Percentiles rank a stretch among this genome's conserved stretches.
phyloP scores from a whole-genome alignment of 2,329 filamentous ascomycete species.

The Thielaviopsis punctulata region DNA sequence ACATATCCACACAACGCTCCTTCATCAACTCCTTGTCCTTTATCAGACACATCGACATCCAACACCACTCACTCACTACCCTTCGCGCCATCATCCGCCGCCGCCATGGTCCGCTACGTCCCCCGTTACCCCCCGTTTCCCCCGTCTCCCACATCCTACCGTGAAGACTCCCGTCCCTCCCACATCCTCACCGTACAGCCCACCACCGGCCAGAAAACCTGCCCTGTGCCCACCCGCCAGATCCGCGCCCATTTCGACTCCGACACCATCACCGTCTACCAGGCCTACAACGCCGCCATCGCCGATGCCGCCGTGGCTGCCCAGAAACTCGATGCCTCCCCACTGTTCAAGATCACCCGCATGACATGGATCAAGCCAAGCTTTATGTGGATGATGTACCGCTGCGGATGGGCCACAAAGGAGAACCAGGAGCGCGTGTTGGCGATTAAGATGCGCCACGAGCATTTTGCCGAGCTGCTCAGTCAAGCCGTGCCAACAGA shows the following conservation, averaged over 20 bases:
- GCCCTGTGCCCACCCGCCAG: slow-evolving; percentile 24
- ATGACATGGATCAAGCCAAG: slow-evolving; percentile 52
- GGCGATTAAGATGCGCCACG: slow-evolving; percentile 36
- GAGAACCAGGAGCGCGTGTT: slow-evolving; percentile 39
- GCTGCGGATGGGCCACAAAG: slow-evolving; percentile 42
- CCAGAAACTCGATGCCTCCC: slow-evolving; percentile 35
- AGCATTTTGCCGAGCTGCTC: slow-evolving; percentile 31
- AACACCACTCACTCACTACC: too few relatives aligned
- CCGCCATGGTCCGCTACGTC: neutral
- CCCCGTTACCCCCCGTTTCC: neutral
- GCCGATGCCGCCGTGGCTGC: slow-evolving; percentile 31
- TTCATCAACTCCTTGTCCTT: too few relatives aligned
- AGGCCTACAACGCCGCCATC: slow-evolving; percentile 39
- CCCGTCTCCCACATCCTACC: neutral
- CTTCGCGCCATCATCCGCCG: neutral
- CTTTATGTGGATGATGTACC: slow-evolving; percentile 49
- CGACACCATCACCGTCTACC: slow-evolving; percentile 41
- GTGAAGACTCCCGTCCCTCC: neutral
- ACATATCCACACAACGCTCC: too few relatives aligned
- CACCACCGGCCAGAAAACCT: neutral
- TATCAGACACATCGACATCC: too few relatives aligned
- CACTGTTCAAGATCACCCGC: slow-evolving; percentile 32
- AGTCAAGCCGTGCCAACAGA: slow-evolving; percentile 19
- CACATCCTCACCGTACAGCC: neutral
- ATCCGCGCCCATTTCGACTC: slow-evolving; percentile 34